These are phyloP conservation scores for Amphicarpaea edgeworthii DNA, from an alignment of 306 rosid species.

Conservation along the genomic window DNA sequence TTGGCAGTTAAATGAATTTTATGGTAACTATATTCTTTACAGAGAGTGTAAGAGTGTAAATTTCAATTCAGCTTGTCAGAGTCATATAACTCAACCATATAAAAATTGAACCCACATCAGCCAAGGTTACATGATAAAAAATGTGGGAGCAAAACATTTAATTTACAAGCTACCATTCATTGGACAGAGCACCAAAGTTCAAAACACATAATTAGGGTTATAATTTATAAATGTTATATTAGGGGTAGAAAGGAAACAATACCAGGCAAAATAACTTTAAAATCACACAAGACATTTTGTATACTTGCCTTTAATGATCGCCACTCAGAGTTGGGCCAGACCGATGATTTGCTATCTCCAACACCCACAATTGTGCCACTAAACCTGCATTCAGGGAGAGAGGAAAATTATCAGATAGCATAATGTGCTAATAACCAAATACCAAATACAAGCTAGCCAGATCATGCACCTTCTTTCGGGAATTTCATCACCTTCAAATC, in stretches of 20 bases:
- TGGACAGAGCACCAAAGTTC: not conserved
- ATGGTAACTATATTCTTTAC: not conserved
- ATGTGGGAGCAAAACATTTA: not conserved
- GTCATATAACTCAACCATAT: conserved; percentile 7
- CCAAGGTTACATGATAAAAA: conserved; percentile 5
- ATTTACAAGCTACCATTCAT: not conserved
- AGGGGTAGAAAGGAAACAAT: not conserved
- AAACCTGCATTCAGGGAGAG: conserved; percentile 12
- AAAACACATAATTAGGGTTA: not conserved
- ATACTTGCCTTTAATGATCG: conserved; percentile 14
- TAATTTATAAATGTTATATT: no score
- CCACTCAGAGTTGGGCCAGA: conserved; percentile 17
- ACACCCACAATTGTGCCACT: conserved; percentile 34
- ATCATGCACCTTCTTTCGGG: conserved; percentile 34
- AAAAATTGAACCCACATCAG: not conserved
- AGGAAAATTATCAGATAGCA: not conserved
- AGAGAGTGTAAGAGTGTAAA: not conserved
- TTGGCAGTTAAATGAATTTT: conserved; percentile 8
- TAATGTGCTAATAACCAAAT: not conserved
- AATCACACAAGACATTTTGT: not conserved
- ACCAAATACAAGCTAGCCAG: conserved; percentile 7
- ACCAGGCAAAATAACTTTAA: not conserved
- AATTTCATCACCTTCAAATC: conserved; percentile 24
- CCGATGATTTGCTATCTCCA: conserved; percentile 4
- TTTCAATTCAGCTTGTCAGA: not conserved